A percentile compares a stretch with the other conserved stretches of the same genome.
Conservation (phyloP, 2,329 filamentous ascomycete genomes). For the Thelonectria discophora region DNA sequence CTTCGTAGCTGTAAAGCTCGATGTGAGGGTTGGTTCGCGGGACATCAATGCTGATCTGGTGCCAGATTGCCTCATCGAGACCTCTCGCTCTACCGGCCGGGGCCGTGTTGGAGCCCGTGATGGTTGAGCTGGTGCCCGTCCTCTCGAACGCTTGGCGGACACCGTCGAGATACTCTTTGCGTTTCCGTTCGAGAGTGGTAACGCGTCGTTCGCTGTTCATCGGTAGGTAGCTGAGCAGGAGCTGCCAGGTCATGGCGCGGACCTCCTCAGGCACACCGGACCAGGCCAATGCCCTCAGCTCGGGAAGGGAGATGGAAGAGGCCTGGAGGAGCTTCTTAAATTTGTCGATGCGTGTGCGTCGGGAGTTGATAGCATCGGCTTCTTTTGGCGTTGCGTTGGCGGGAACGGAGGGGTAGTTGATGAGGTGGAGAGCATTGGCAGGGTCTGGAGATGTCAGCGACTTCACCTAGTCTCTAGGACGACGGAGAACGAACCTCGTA, state of each 20-base stretch:
- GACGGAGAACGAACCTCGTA: conserved; percentile 64
- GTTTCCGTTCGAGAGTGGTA: conserved; percentile 88
- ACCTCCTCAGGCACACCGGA: conserved; percentile 94
- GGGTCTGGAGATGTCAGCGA: conserved; percentile 63
- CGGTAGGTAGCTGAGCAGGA: conserved; percentile 92
- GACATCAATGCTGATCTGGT: conserved; percentile 98
- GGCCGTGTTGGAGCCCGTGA: conserved; percentile 54
- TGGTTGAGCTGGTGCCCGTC: conserved; percentile 57
- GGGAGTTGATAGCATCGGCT: conserved; percentile 83
- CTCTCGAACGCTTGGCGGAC: conserved; percentile 78
- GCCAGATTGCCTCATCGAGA: conserved; percentile 97
- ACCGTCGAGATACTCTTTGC: conserved; percentile 95
- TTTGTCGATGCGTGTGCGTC: conserved; percentile 95
- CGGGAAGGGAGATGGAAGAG: conserved; percentile 84
- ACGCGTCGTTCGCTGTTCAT: conserved; percentile 96
- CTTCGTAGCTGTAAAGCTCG: conserved; percentile 93
- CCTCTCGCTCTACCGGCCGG: conserved; percentile 65
- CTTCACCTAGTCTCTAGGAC: not conserved
- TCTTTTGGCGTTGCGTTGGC: conserved; percentile 82
- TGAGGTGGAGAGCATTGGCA: conserved; percentile 93
- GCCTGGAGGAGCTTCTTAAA: conserved; percentile 96
- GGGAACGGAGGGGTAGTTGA: conserved; percentile 82
- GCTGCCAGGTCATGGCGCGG: conserved; percentile 98
- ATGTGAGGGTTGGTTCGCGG: conserved; percentile 96
- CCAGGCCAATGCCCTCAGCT: conserved; percentile 89